phyloP scores from a whole-genome alignment of 208 protist genomes.

The Wallacemonas collosoma region DNA sequence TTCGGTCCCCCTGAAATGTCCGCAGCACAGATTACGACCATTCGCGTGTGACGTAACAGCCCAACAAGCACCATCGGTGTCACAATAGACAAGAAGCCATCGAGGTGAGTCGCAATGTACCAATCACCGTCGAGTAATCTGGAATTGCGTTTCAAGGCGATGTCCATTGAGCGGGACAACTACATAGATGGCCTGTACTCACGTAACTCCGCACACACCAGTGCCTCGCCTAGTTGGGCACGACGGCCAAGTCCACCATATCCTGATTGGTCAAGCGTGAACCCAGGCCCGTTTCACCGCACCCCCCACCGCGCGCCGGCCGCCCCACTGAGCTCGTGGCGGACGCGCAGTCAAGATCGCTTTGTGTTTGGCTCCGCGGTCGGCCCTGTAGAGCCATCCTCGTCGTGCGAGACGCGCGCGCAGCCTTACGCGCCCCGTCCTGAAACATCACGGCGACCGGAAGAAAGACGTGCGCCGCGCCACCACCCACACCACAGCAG shows the following conservation, averaged over 20 bases:
- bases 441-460: not conserved
- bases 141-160: slow-evolving; percentile 16
- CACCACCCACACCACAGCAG: not conserved
- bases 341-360: slow-evolving; percentile 4
- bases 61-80: not conserved
- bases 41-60: not conserved
- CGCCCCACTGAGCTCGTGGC: not conserved
- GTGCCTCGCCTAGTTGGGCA: slow-evolving; percentile 5
- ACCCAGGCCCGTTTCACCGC: not conserved
- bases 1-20: too few relatives aligned
- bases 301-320: not conserved
- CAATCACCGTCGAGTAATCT: slow-evolving; percentile 5
- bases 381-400: not conserved
- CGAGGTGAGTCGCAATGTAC: not conserved
- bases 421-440: not conserved
- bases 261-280: not conserved
- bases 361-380: too few relatives aligned
- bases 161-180: slow-evolving; percentile 18
- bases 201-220: not conserved
- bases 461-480: not conserved
- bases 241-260: not conserved
- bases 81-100: too few relatives aligned
- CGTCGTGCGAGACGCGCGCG: not conserved
- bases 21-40: too few relatives aligned
- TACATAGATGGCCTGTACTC: slow-evolving; percentile 2